Evolutionary conservation across 495 filamentous ascomycete species (phyloP), one percentile per base, ranked within the genome.

Genomic region (Aspergillus ellipticus): DNA sequence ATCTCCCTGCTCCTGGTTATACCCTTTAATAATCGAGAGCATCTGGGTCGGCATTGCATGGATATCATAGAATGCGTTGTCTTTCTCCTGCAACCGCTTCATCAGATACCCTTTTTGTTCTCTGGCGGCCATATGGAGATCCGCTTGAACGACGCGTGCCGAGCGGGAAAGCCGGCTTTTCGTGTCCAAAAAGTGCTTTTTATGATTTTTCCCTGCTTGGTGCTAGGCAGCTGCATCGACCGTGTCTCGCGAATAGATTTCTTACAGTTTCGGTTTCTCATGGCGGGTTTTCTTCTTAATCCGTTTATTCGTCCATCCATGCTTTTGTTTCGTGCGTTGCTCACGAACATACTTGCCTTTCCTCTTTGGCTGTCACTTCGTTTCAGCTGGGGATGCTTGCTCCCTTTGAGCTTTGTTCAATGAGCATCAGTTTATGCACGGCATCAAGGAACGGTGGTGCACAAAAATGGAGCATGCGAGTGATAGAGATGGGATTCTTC

Each of bases 11-110:
- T 77, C 62, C 63, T 69, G 71, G 64, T 64, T 64, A 61, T 68
- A 52, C 58, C 55, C 48, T 55, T 57, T 59, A 50, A 50, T 67
- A 56, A 65, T 64, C 62, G 71, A 68, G 71, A 72, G 74, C 73
- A 63, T 66, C 63, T 64, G 72, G 74, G 63, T 75, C 74, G 66
- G 74, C 71, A 75, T 78, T 79, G 78, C 79, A 78, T 79, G 83
- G 82, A 87, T 83, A 83, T 76, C 74, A 88, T 89, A 90, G 87
- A 90, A 78, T 86, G 85, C 85, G 85, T 87, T 87, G 80, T 77
- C 78, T 85, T 87, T 71, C 60, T 66, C 59, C 62, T 69, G 57
- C 69, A 70, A 74, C 71, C 74, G 76, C 71, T 78, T 74, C 67
- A 74, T 74, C 74, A 81, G 79, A 84, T 86, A 85, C 83, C 83